Base-by-base conservation (phyloP, 495 filamentous ascomycete genomes). In the Lepraria neglecta region DNA sequence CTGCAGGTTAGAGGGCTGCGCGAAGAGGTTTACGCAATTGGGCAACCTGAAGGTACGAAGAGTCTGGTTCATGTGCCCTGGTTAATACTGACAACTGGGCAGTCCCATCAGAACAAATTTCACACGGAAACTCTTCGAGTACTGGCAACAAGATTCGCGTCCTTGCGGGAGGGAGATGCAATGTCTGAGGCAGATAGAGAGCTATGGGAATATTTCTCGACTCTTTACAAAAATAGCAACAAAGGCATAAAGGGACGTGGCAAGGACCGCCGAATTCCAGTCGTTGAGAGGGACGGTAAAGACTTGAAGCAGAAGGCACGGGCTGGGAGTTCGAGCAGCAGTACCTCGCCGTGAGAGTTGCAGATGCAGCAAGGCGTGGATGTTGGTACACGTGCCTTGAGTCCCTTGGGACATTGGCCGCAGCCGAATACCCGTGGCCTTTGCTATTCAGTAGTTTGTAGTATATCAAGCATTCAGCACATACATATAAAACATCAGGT, bases 31-130 rank as follows among this genome's bases (percentile, higher is more conserved):
- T 68, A 92, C 90, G 0, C 89, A 92, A 59, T 80, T 92, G 4
- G 92, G 92, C 0, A 96, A 96, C 66, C 77, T 95, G 6, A 96
- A 96, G 81, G 89, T 91, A 70, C 52, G 69, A 44, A 24, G 15
- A 15, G 1, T 24, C 38, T 28, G 19, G 21, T 15, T 15, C 17
- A 12, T 35, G 11, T 46, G 51, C 1, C 24, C n/a, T 19, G 27
- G 11, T 19, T 14, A 24, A 19, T 14, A 30, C 50, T 62, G 63
- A 60, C 59, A 61, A 21, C 43, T 30, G 24, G 62, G 61, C 63
- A 96, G 91, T 91, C 85, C 24, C 92, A 97, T 70, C 92, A 96
- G 71, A 97, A 97, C 72, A 90, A 89, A 64, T 97, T 94, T 69
- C 92, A 97, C 70, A 77, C 82, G 27, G 70, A 80, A 9, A 87